These are phyloP conservation scores for California macrophylla DNA, from an alignment of 441 rosid species.

Conservation along the genomic window DNA sequence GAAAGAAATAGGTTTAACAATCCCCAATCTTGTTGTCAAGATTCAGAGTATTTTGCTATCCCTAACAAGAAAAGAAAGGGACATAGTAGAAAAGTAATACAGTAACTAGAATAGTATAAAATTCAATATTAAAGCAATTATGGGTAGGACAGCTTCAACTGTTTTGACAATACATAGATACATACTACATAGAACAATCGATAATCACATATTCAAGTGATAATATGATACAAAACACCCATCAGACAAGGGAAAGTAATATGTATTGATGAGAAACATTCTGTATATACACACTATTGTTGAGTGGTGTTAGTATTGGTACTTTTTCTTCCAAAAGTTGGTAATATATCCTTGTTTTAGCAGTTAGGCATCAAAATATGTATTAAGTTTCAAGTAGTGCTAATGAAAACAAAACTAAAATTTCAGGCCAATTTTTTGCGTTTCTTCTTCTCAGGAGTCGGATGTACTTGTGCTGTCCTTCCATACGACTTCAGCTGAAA, in stretches of 20 bases:
- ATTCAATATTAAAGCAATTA: too few species aligned
- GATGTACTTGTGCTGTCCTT: slow-evolving; percentile 73
- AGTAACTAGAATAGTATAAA: too few species aligned
- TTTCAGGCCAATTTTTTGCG: slow-evolving; percentile 26
- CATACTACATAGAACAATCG: too few species aligned
- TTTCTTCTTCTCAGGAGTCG: slow-evolving; percentile 84
- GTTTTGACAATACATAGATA: too few species aligned
- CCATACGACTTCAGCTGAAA: slow-evolving; percentile 80
- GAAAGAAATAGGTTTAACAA: too few species aligned
- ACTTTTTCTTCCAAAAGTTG: neutral
- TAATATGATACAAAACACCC: too few species aligned
- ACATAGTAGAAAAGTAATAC: too few species aligned
- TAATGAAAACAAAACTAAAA: neutral
- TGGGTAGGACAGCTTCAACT: too few species aligned
- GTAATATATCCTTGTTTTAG: neutral
- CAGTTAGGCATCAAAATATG: neutral
- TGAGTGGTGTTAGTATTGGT: neutral
- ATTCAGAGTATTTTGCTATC: too few species aligned
- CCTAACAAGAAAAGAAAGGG: too few species aligned
- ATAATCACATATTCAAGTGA: too few species aligned
- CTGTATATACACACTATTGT: neutral
- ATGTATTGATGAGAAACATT: neutral
- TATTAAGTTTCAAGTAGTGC: neutral
- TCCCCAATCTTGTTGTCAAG: too few species aligned
- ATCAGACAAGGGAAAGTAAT: neutral